These are phyloP conservation scores for Lachnellula occidentalis DNA, from an alignment of 2,329 filamentous ascomycete species.

Conservation along the genomic window DNA sequence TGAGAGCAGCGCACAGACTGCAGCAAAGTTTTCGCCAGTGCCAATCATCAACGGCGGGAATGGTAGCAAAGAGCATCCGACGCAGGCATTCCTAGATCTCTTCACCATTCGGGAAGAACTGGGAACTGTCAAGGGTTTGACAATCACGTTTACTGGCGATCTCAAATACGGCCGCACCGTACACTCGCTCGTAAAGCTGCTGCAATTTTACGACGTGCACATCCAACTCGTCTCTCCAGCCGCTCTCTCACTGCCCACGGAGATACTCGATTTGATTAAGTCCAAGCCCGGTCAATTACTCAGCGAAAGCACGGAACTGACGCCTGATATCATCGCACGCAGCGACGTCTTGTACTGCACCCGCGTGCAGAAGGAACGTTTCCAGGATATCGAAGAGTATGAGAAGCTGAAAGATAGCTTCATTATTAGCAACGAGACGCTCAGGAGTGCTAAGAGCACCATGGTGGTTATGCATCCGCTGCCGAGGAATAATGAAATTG, in stretches of 20 bases:
- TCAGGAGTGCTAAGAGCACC: constrained; percentile 85
- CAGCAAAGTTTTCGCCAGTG: constrained; percentile 80
- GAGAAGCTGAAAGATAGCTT: constrained; percentile 85
- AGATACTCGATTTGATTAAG: constrained; percentile 67
- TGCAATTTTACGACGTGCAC: constrained; percentile 91
- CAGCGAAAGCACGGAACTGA: constrained; percentile 70
- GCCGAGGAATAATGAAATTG: constrained; percentile 87
- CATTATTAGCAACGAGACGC: constrained; percentile 81
- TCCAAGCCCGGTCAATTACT: constrained; percentile 68
- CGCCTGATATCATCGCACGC: constrained; percentile 75
- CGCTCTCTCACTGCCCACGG: constrained; percentile 68
- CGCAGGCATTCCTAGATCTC: constrained; percentile 93
- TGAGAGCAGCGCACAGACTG: constrained; percentile 72
- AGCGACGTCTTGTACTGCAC: constrained; percentile 97
- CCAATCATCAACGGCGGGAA: constrained; percentile 98
- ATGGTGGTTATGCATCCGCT: constrained; percentile 96
- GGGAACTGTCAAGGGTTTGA: constrained; percentile 89
- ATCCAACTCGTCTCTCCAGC: constrained; percentile 87
- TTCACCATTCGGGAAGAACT: constrained; percentile 98
- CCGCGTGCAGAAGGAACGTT: constrained; percentile 92
- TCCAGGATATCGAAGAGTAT: constrained; percentile 74
- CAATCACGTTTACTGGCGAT: constrained; percentile 93
- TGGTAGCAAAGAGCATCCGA: constrained; percentile 92
- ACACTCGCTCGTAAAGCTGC: constrained; percentile 88
- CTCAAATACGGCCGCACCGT: constrained; percentile 90